phyloP scores from a whole-genome alignment of 2,329 filamentous ascomycete genomes.

The Ophiostoma perfectum region DNA sequence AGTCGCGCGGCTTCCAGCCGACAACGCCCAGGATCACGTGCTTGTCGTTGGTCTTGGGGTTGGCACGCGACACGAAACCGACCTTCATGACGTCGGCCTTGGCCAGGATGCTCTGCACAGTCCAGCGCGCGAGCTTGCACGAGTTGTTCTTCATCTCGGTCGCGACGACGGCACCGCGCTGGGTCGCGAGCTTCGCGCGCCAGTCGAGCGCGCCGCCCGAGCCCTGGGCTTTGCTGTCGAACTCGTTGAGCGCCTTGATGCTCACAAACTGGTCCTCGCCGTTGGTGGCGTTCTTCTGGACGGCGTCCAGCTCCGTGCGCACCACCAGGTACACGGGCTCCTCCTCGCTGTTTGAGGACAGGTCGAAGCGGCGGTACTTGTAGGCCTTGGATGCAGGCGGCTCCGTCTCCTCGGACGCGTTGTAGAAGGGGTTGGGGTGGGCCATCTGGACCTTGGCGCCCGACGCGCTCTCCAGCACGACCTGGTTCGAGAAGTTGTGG shows the following conservation, averaged over 20 bases:
- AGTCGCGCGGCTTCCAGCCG: constrained; percentile 96
- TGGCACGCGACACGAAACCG: constrained; percentile 93
- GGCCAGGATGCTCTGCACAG: constrained; percentile 90
- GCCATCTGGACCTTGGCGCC: constrained; percentile 76
- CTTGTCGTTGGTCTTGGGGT: constrained; percentile 86
- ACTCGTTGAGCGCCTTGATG: constrained; percentile 97
- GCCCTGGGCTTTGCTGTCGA: constrained; percentile 95
- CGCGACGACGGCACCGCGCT: constrained; percentile 93
- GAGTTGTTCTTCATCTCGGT: constrained; percentile 99
- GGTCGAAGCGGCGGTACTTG: constrained; percentile 96
- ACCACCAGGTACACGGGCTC: constrained; percentile 90
- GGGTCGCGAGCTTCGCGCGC: constrained; percentile 87
- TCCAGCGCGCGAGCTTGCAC: constrained; percentile 97
- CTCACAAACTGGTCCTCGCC: constrained; percentile 88
- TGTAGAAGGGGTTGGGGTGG: constrained; percentile 96
- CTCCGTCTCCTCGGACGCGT: constrained; percentile 84
- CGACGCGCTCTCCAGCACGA: constrained; percentile 74
- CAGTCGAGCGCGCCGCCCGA: constrained; percentile 94
- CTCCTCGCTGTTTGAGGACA: constrained; percentile 91
- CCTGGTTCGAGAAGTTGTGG: constrained; percentile 98
- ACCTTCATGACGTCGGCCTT: constrained; percentile 99
- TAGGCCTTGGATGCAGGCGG: constrained; percentile 94
- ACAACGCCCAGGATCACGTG: constrained; percentile 94
- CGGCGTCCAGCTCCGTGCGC: constrained; percentile 92
- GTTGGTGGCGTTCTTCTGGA: constrained; percentile 88